Percentiles rank a stretch among this genome's conserved stretches.
Evolutionary conservation across 805 yeast genomes (phyloP).

Genomic region (Ogataea paradorogensis): DNA sequence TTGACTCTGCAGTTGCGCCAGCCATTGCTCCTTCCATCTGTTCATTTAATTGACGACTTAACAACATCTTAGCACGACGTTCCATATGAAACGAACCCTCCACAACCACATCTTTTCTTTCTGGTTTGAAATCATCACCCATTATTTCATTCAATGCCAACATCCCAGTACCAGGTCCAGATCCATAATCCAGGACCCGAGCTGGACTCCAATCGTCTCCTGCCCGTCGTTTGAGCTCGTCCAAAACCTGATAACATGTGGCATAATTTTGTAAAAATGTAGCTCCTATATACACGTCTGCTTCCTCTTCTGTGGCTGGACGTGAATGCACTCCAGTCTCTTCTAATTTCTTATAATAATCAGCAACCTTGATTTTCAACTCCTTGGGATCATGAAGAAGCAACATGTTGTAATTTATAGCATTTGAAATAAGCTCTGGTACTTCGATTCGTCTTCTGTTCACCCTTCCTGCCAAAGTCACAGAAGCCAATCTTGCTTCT

Average conservation of each 20-base stretch:
- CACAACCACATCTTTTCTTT: conserved; percentile 66
- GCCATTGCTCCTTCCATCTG: conserved; percentile 41
- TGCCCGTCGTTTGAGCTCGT: conserved; percentile 59
- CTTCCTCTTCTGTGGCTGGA: conserved; percentile 44
- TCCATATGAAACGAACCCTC: conserved; percentile 72
- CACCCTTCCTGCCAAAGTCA: conserved; percentile 55
- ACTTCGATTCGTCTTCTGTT: conserved; percentile 50
- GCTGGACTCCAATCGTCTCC: conserved; percentile 60
- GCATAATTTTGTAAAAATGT: conserved; percentile 81
- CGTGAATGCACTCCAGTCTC: conserved; percentile 51
- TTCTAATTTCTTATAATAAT: conserved; percentile 38
- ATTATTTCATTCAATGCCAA: conserved; percentile 81
- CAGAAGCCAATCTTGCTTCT: conserved; percentile 56
- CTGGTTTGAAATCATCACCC: conserved; percentile 62
- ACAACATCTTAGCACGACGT: conserved; percentile 70
- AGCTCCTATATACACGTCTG: conserved; percentile 79
- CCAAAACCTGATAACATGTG: conserved; percentile 58
- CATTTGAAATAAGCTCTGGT: conserved; percentile 54
- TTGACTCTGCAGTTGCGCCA: conserved; percentile 4
- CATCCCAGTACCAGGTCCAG: conserved; percentile 92
- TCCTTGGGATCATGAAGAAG: conserved; percentile 59
- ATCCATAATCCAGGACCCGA: conserved; percentile 73
- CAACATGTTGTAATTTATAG: conserved; percentile 63
- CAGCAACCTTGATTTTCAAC: conserved; percentile 54
- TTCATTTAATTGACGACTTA: conserved; percentile 67